Evolutionary conservation across 352 stramenopile species (phyloP), one percentile per base, ranked within the genome.

Genomic region (Pythium diclinum): DNA sequence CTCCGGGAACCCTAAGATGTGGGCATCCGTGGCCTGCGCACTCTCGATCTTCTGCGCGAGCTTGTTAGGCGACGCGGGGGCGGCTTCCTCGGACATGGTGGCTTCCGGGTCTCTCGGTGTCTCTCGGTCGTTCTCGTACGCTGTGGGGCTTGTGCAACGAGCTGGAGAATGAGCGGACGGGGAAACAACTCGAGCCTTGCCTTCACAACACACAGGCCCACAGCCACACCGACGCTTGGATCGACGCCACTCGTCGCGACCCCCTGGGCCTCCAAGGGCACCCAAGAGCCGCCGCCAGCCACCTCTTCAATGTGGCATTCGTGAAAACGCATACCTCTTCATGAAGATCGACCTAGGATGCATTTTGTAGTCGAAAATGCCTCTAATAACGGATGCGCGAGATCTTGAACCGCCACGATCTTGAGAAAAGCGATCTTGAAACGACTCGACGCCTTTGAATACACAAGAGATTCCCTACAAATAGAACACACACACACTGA

Each of bases 11-110:
- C 75, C 85, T 59, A 71, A 67, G 68, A 88, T 79, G 56, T 80
- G 83, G 63, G 73, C 82, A 60, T 90, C 80, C 21, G 72, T 81
- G 52, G 81, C 74, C 65, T 94, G 85, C 59, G 87, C 87, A 14
- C 71, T 80, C 57, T 91, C 88, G 52, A 96, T 85, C 66, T 91
- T 92, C 65, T 92, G 81, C 49, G 81, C 81, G 36, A 89, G 63
- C 63, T 92, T 92, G 79, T 87, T 90, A 56, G 83, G 83, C 55
- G 83, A 92, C 60, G 76, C 40, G 3, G 73, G 73, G 11, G 73
- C 44, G n/a, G 56, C 63, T 60, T 70, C 63, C 30, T 71, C 65
- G 28, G 65, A 38, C 65, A 71, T 71, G 47, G 30, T 44, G n/a
- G 28, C 30, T 19, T 47, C 21, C 21, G 34, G 11, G 25, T 28